phyloP scores from a whole-genome alignment of 2,329 filamentous ascomycete genomes.

The Exutisphaerella laricina region DNA sequence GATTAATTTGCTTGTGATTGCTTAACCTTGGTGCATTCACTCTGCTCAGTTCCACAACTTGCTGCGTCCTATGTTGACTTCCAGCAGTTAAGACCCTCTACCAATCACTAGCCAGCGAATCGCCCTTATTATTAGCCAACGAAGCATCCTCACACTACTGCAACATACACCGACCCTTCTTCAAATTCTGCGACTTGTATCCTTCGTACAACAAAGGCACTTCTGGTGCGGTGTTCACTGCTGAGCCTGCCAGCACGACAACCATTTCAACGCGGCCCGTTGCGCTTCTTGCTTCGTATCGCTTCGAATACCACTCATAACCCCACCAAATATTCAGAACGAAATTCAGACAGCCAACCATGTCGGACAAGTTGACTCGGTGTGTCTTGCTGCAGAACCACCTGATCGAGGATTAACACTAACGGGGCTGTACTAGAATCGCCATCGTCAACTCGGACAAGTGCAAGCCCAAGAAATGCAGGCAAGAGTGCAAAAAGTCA shows the following conservation, averaged over 20 bases:
- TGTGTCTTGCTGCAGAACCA: constrained; percentile 44
- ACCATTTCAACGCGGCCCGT: not conserved
- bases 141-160: no score
- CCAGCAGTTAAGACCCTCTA: not conserved
- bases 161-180: no score
- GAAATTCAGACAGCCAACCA: constrained; percentile 41
- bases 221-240: not conserved
- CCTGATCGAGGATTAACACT: constrained; percentile 1
- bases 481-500: constrained; percentile 92
- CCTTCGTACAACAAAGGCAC: not conserved
- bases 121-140: no score
- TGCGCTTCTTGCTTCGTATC: not conserved
- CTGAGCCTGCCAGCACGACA: not conserved
- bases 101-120: not conserved
- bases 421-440: constrained; percentile 57
- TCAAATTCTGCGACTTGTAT: not conserved
- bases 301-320: no score
- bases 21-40: no score
- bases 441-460: constrained; percentile 99
- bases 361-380: constrained; percentile 88
- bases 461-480: constrained; percentile 70
- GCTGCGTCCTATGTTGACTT: not conserved
- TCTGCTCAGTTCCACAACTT: no score
- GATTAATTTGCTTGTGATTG: no score
- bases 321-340: not conserved